These are phyloP conservation scores for Pelargonium citronellum DNA, from an alignment of 441 rosid genomes.

Conservation along the genomic window DNA sequence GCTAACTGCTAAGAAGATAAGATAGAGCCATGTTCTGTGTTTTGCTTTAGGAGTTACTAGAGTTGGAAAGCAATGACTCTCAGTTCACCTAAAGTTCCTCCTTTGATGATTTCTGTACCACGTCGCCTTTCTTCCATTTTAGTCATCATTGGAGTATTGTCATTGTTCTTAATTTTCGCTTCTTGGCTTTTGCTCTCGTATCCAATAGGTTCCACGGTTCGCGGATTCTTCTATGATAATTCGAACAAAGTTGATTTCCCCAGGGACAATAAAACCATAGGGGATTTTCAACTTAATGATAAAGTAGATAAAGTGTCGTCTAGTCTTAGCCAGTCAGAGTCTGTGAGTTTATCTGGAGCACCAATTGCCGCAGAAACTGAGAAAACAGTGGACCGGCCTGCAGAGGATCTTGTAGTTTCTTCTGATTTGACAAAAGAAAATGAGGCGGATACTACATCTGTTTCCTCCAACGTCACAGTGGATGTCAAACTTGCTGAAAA, in stretches of 20 bases:
- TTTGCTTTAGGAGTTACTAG: not conserved
- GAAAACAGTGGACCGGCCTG: conserved; percentile 13
- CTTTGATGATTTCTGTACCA: conserved; percentile 39
- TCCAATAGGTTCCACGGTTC: conserved; percentile 51
- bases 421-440: conserved; percentile 19
- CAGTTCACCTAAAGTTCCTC: conserved; percentile 46
- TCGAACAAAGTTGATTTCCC: conserved; percentile 25
- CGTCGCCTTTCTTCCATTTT: conserved; percentile 55
- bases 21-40: not conserved
- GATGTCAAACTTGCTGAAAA: conserved; percentile 1
- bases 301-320: conserved; percentile 18
- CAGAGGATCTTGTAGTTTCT: conserved; percentile 4
- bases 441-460: conserved; percentile 21
- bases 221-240: conserved; percentile 49
- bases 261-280: conserved; percentile 16
- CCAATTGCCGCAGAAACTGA: conserved; percentile 7
- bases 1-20: not conserved
- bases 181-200: conserved; percentile 55
- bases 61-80: conserved; percentile 41
- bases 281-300: conserved; percentile 20
- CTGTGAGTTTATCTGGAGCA: conserved; percentile 22
- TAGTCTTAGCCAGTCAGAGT: conserved; percentile 13
- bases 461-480: conserved; percentile 17
- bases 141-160: conserved; percentile 47
- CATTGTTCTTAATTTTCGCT: conserved; percentile 57